Evolutionary conservation across 2,329 filamentous ascomycete species (phyloP), one percentile per base, ranked within the genome.

Genomic region (Bipolaris cookei): DNA sequence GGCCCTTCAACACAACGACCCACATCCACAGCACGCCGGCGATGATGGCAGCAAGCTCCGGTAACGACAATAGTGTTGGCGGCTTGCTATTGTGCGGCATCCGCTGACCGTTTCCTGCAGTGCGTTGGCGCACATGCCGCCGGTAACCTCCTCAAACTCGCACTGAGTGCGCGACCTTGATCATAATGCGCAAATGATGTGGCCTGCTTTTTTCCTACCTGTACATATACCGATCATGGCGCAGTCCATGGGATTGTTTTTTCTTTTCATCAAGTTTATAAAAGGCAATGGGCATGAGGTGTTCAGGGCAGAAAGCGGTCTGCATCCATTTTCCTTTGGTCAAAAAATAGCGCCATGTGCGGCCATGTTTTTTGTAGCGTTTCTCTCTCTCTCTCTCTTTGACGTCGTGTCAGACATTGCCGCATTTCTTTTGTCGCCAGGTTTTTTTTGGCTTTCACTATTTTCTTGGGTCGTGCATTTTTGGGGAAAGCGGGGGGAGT

Each of bases 1-100:
- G 71, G 66, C 39, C 67, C 71, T 28, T 69, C 70, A 30, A 62
- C 67, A 49, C 72, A 72, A 62, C 73, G 68, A 47, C 64, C 70
- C 28, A 57, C 69, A 25, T 65, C 72, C 2, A 72, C 70, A 42
- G 60, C 72, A 51, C 68, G 75, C 59, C 65, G 75, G 61, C 73
- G 74, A 66, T 77, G 61, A 72, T 63, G 25, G 48, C 20, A 44
- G 35, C 39, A 35, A 42, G 37, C 21, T 52, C 46, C 45, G 39
- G 45, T 53, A 43, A 51, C 53, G 61, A 56, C 47, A 52, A 60
- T 64, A 32, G 51, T 45, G 38, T 18, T 44, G 30, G 59, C 65
- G 58, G 59, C 61, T 66, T 60, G 35, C 34, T 35, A 55, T 59
- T 56, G 58, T 57, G 62, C 61, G 58, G 55, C 43, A 38, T 51